These are phyloP conservation scores for Iris pallida DNA, from an alignment of 116 monocot genomes.

Conservation along the genomic window DNA sequence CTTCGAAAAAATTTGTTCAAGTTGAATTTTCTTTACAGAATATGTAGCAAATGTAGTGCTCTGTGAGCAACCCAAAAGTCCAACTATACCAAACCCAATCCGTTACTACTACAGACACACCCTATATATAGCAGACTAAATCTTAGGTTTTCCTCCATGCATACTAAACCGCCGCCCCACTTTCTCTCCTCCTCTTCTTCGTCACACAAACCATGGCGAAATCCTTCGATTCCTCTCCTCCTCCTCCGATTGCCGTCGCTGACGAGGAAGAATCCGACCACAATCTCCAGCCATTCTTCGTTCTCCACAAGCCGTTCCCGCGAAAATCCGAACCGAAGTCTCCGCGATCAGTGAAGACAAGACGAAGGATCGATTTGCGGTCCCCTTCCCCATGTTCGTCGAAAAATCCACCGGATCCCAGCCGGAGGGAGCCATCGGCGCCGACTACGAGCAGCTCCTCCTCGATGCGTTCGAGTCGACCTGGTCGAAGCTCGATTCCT, in stretches of 20 bases:
- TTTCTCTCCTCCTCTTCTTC: too few species aligned
- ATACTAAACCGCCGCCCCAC: too few species aligned
- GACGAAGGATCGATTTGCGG: slow-evolving; percentile 35
- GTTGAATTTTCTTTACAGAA: too few species aligned
- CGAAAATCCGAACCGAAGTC: slow-evolving; percentile 25
- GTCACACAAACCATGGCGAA: too few species aligned
- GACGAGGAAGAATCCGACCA: slow-evolving; percentile 22
- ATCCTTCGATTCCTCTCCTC: neutral
- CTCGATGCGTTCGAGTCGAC: slow-evolving; percentile 47
- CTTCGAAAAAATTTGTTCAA: too few species aligned
- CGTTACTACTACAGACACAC: too few species aligned
- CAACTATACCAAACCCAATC: too few species aligned
- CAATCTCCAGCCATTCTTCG: slow-evolving; percentile 78
- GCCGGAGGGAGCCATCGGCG: slow-evolving; percentile 12
- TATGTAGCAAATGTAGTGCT: too few species aligned
- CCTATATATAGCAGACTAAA: too few species aligned
- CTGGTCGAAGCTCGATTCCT: slow-evolving; percentile 74
- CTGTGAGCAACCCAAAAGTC: too few species aligned
- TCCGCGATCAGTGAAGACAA: slow-evolving; percentile 25
- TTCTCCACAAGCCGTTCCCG: slow-evolving; percentile 57
- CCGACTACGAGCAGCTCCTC: slow-evolving; percentile 37
- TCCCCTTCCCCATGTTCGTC: slow-evolving; percentile 13
- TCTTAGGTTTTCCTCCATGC: too few species aligned
- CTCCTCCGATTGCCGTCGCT: slow-evolving; percentile 7
- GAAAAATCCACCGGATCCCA: slow-evolving; percentile 6